Evolutionary conservation across 176 grass and related monocot genomes (phyloP), one percentile per base, ranked within the genome.

Genomic region (Ampelocalamus luodianensis): DNA sequence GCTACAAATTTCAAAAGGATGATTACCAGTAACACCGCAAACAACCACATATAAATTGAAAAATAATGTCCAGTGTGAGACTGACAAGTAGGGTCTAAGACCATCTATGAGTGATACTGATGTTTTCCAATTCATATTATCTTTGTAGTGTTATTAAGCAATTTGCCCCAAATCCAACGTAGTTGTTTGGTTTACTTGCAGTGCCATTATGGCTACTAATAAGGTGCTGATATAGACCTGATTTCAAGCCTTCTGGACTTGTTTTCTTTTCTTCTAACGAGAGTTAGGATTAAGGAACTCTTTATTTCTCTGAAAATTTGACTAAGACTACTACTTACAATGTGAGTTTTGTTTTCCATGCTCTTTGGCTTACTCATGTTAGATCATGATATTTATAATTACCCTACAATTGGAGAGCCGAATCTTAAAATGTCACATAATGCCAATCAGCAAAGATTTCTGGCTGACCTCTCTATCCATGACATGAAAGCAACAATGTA

Each of bases 401-500:
- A 58, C 5, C 42, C n/a, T 56, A 64, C 37, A 83, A 2, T 9
- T 64, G 23, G 16, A 72, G 49, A 37, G 20, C 29, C 43, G 39
- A 59, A 75, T 85, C 39, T 60, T 74, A 72, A 67, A 68, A 79
- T 40, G 15, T 8, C 70, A 71, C 15, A 38, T 53, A 44, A 56
- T 14, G 46, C 13, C 34, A 86, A 71, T 65, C 24, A 27, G 23
- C 34, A 71, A 69, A 85, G 45, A 49, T 75, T 70, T 54, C 6
- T 43, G 24, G 20, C 44, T 53, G n/a, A 13, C 16, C 70, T 60
- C 40, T 80, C 12, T 36, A 26, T 50, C 76, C 49, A 85, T 68
- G 76, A 46, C 51, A 76, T 56, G 65, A 78, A 44, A 77, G 68
- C 18, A 82, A 71, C 56, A 78, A 78, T 86, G 14, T 3, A 38